These are phyloP conservation scores for Diospyros lotus DNA, from an alignment of 148 eudicot species.

Conservation along the genomic window DNA sequence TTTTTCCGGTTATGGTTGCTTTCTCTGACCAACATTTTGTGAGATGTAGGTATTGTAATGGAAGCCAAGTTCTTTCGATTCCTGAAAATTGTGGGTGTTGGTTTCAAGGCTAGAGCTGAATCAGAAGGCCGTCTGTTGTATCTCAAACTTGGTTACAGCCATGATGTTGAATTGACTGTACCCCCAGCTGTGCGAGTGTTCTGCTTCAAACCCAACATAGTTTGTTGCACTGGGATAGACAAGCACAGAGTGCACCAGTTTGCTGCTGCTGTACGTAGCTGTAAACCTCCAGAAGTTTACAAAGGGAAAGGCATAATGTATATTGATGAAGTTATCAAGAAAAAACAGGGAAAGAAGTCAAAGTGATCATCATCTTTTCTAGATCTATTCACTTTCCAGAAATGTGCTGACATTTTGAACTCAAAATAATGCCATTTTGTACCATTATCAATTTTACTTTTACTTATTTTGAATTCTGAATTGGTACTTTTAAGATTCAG, in stretches of 20 bases:
- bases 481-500: too few relatives aligned
- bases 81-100: constrained; percentile 75
- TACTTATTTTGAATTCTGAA: too few relatives aligned
- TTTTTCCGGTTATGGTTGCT: too few relatives aligned
- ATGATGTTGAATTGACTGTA: constrained; percentile 70
- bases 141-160: constrained; percentile 71
- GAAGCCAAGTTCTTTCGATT: constrained; percentile 74
- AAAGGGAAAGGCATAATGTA: constrained; percentile 76
- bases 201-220: constrained; percentile 58
- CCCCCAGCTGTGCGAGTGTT: constrained; percentile 78
- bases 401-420: not conserved
- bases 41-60: constrained; percentile 24
- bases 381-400: not conserved
- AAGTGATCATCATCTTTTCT: constrained; percentile 24
- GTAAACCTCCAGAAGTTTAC: constrained; percentile 74
- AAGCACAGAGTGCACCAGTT: constrained; percentile 71
- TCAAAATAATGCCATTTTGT: not conserved
- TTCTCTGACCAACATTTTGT: too few relatives aligned
- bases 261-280: constrained; percentile 65
- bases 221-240: constrained; percentile 67
- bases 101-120: constrained; percentile 81
- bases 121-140: constrained; percentile 63
- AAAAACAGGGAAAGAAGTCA: constrained; percentile 69
- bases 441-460: too few relatives aligned
- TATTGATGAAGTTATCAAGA: constrained; percentile 63